Base-by-base conservation (phyloP, 345 rosid genomes). In the Acer negundo region DNA sequence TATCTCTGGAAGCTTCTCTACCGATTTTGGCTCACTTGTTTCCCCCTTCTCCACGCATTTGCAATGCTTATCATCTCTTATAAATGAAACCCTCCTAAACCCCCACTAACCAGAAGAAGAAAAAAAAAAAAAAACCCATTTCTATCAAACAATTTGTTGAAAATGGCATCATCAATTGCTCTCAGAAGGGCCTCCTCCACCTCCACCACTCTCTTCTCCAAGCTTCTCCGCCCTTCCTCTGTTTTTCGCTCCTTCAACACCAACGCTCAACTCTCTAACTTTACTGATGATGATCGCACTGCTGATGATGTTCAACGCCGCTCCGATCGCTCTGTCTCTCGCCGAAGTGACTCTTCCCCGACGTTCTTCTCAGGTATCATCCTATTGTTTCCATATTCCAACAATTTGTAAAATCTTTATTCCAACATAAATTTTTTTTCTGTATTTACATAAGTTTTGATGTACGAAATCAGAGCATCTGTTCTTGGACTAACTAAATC, bases 231-330 rank as follows among this genome's bases (percentile, higher is more conserved):
- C 65, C 10, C 80, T 0, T 67, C 65, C 28, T 15, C 76, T 66
- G 77, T 1, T 0, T 71, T 77, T n/a, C 90, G 87, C 65, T 76
- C 80, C 69, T 87, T 86, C 84, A 83, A 83, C 80, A 77, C 90
- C 70, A 63, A 76, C 10, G 67, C 91, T 20, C 83, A 78, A 70
- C 69, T 77, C 17, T 70, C 19, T 47, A 77, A 75, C 26, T 72
- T 3, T 35, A 0, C 6, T 7, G 82, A 59, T 1, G 79, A 75
- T 22, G 81, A 74, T 55, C 65, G 82, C 24, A 75, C 23, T 17
- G 40, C 47, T 7, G 86, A 69, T 7, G 85, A 69, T 10, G 73
- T 71, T 31, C 82, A 80, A 35, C 80, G 70, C 62, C 75, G 78
- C 77, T 22, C 81, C 15, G 79, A 44, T 61, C 81, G 77, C 3